Percentiles rank a stretch among this genome's conserved stretches.
Evolutionary conservation across 805 yeast species (phyloP).

Genomic region (Barnettozyma siamensis): DNA sequence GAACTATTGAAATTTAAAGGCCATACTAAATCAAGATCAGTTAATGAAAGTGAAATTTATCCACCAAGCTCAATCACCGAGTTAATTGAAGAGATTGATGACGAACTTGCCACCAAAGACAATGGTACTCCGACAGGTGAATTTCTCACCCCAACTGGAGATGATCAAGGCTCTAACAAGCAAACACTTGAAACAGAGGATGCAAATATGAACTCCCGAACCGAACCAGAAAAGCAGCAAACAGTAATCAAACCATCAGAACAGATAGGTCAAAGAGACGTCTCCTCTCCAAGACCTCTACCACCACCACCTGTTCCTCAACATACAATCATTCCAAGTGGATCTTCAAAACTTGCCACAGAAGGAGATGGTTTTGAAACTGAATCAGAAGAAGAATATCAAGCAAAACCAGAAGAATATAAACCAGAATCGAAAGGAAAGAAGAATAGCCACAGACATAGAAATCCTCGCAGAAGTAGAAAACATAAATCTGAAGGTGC

Average conservation of each 20-base stretch:
- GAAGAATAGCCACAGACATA: not conserved
- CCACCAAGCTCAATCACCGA: conserved; percentile 6
- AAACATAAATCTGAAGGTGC: conserved; percentile 5
- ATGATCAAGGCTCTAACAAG: not conserved
- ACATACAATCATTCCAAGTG: conserved; percentile 16
- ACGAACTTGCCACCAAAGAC: conserved; percentile 5
- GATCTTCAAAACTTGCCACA: not conserved
- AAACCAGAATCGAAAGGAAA: not conserved
- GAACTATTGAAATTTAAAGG: conserved; percentile 4
- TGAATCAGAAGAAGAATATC: conserved; percentile 19
- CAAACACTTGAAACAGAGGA: not conserved
- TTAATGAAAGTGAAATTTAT: not conserved
- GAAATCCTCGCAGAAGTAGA: not conserved
- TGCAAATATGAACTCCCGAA: too few species aligned
- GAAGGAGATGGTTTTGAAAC: conserved; percentile 24
- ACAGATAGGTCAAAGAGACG: not conserved
- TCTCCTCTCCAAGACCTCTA: conserved; percentile 18
- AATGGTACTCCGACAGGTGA: not conserved
- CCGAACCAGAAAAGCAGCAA: too few species aligned
- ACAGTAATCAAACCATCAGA: too few species aligned
- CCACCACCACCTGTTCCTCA: conserved; percentile 27
- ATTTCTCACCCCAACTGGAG: not conserved
- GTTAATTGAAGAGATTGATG: conserved; percentile 11
- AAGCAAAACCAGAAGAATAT: not conserved
- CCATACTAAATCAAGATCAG: conserved; percentile 1